Conservation (phyloP, 1,284 basidiomycete genomes). For the Trametes polyzona region DNA sequence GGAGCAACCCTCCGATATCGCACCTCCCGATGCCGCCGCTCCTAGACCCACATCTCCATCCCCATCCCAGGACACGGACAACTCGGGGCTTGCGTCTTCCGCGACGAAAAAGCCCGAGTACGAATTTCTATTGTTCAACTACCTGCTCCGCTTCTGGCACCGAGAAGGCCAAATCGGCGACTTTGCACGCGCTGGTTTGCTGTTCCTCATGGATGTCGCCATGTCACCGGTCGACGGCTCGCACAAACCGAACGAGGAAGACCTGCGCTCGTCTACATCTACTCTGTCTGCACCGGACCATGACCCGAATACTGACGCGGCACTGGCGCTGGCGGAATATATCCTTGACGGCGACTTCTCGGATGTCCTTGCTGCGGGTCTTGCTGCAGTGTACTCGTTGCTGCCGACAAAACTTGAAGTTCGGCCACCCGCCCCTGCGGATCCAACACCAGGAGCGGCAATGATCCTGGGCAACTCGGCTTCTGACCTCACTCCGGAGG, state of each 20-base stretch:
- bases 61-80: conserved; percentile 62
- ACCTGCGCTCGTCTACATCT: conserved; percentile 35
- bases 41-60: conserved; percentile 52
- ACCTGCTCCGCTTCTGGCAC: conserved; percentile 94
- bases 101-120: conserved; percentile 77
- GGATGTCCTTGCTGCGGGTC: conserved; percentile 92
- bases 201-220: conserved; percentile 94
- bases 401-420: conserved; percentile 87
- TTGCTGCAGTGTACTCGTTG: conserved; percentile 92
- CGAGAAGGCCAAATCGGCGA: conserved; percentile 94
- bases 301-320: conserved; percentile 82
- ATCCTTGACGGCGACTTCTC: conserved; percentile 96
- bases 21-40: conserved; percentile 14
- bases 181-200: conserved; percentile 88
- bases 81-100: conserved; percentile 50
- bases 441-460: conserved; percentile 44
- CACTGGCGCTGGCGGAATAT: conserved; percentile 87
- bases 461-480: conserved; percentile 71
- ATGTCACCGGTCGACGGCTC: conserved; percentile 73
- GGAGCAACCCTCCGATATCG: conserved; percentile 34
- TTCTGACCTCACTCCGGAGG: conserved; percentile 49
- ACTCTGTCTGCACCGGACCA: conserved; percentile 27
- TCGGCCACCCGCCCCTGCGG: conserved; percentile 48
- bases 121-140: conserved; percentile 94
- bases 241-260: conserved; percentile 43